A percentile compares a stretch with the other conserved stretches of the same genome.
These are phyloP conservation scores for Vanderwaltozyma verrucispora DNA, from an alignment of 805 yeast genomes.

Conservation along the genomic window DNA sequence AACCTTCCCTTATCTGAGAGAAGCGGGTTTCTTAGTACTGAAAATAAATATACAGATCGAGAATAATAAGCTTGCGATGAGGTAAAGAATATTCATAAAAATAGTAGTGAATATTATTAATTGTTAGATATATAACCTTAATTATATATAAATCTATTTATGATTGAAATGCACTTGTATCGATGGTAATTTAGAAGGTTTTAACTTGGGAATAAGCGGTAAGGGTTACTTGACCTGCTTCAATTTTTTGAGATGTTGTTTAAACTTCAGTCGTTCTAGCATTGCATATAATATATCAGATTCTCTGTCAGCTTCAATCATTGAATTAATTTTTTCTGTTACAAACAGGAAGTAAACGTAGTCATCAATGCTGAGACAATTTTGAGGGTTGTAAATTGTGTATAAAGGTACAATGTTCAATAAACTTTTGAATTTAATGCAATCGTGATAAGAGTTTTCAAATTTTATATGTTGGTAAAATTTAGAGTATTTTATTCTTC, in stretches of 20 bases:
- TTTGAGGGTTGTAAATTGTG: neutral
- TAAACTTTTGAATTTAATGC: neutral
- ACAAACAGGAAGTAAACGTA: neutral
- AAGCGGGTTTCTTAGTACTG: too few relatives aligned
- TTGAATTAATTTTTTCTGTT: neutral
- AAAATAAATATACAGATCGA: too few relatives aligned
- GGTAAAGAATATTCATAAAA: too few relatives aligned
- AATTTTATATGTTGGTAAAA: neutral
- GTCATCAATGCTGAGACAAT: neutral
- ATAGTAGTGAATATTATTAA: too few relatives aligned
- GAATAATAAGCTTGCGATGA: too few relatives aligned
- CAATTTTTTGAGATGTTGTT: neutral
- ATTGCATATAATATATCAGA: neutral
- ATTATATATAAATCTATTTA: too few relatives aligned
- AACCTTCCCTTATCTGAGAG: too few relatives aligned
- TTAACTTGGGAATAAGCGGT: too few relatives aligned
- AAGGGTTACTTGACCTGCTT: too few relatives aligned
- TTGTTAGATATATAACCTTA: too few relatives aligned
- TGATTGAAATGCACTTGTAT: too few relatives aligned
- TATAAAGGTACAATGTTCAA: neutral
- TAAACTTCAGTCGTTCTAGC: conserved; percentile 1
- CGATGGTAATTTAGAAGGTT: too few relatives aligned
- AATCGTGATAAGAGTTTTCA: neutral
- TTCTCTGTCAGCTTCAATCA: neutral
- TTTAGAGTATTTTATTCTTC: neutral